Evolutionary conservation across 1,284 basidiomycete genomes (phyloP).

Genomic region (Rhodotorula sp.): DNA sequence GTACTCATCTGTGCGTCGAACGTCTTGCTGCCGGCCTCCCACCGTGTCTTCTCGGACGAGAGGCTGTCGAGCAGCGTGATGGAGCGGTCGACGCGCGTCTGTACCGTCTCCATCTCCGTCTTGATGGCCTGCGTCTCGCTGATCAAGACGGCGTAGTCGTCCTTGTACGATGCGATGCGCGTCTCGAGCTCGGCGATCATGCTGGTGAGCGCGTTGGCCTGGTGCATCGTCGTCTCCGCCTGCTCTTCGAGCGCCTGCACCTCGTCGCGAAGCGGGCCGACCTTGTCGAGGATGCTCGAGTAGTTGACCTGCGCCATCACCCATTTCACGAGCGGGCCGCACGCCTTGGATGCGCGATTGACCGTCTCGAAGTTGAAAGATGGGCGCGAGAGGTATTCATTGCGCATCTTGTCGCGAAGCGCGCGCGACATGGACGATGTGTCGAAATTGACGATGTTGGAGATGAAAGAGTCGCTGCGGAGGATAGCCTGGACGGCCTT

Average conservation of each 20-base stretch:
- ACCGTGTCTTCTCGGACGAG: slow-evolving; percentile 90
- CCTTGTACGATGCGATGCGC: slow-evolving; percentile 92
- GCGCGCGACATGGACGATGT: slow-evolving; percentile 88
- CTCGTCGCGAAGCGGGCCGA: slow-evolving; percentile 94
- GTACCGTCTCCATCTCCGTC: slow-evolving; percentile 95
- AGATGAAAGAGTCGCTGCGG: slow-evolving; percentile 96
- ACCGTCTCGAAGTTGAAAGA: slow-evolving; percentile 95
- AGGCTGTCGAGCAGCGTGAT: slow-evolving; percentile 93
- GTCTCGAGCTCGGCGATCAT: slow-evolving; percentile 92
- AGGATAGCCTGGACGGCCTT: slow-evolving; percentile 94
- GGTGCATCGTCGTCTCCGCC: slow-evolving; percentile 88
- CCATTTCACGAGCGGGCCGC: slow-evolving; percentile 98
- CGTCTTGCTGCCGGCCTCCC: slow-evolving; percentile 92
- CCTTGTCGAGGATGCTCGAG: slow-evolving; percentile 96
- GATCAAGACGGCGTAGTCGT: slow-evolving; percentile 95
- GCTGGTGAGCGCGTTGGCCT: slow-evolving; percentile 82
- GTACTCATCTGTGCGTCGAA: slow-evolving; percentile 99
- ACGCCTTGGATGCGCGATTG: slow-evolving; percentile 93
- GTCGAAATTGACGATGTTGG: slow-evolving; percentile 95
- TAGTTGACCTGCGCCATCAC: slow-evolving; percentile 95
- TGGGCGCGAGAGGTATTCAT: slow-evolving; percentile 86
- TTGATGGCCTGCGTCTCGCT: slow-evolving; percentile 98
- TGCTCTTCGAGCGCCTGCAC: slow-evolving; percentile 89
- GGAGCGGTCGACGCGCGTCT: slow-evolving; percentile 94
- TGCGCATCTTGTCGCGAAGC: slow-evolving; percentile 89